Conservation (phyloP, 805 yeast species). For the Kazachstania taianensis region DNA sequence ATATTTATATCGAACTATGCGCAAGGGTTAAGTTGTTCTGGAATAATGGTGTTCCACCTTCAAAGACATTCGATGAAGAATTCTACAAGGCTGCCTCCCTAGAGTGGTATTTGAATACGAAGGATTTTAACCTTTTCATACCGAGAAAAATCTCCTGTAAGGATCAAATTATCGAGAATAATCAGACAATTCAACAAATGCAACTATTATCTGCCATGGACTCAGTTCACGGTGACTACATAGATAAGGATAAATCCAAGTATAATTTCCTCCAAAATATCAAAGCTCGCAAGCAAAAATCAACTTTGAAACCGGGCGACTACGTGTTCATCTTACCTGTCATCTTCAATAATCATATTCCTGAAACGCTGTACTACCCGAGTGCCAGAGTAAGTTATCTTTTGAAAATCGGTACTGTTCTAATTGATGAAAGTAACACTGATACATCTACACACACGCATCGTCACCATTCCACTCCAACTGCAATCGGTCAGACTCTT, state of each 20-base stretch:
- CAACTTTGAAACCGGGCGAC: conserved; percentile 44
- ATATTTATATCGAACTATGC: conserved; percentile 34
- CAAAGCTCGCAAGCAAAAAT: neutral
- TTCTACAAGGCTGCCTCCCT: conserved; percentile 38
- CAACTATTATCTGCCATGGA: neutral
- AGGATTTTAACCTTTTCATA: conserved; percentile 36
- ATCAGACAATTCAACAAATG: neutral
- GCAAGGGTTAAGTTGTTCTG: conserved; percentile 39
- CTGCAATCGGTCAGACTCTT: too few species aligned
- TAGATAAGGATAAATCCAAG: conserved; percentile 6
- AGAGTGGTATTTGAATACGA: conserved; percentile 35
- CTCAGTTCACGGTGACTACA: conserved; percentile 6
- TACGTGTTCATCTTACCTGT: conserved; percentile 59
- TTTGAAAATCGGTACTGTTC: conserved; percentile 13
- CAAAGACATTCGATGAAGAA: conserved; percentile 36
- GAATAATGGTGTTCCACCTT: conserved; percentile 45
- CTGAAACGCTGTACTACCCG: conserved; percentile 40
- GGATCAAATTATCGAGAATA: conserved; percentile 7
- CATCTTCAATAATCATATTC: conserved; percentile 46
- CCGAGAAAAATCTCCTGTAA: conserved; percentile 13
- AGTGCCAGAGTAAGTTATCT: conserved; percentile 23
- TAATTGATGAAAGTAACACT: conserved; percentile 2
- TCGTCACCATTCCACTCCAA: neutral
- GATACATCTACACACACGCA: too few species aligned
- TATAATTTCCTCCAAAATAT: conserved; percentile 1